Base-by-base conservation (phyloP, 2,329 filamentous ascomycete genomes). In the Cladosporium sp. region DNA sequence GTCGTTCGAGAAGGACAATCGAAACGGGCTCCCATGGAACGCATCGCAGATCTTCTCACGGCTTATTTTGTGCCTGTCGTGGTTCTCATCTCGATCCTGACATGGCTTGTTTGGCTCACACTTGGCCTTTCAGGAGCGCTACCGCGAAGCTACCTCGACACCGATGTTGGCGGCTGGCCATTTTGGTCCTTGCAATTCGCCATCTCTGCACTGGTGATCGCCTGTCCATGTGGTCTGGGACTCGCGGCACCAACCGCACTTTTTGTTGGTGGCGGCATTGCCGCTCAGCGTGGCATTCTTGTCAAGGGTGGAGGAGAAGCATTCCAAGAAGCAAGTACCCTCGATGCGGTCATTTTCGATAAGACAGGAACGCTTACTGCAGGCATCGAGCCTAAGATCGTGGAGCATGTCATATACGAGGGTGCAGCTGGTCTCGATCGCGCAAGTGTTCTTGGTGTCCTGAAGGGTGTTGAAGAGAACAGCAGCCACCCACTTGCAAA, bases 251-350 rank as follows among this genome's bases (percentile, higher is more conserved):
- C 90, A 1, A 95, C 90, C 0, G 90, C 90, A 10, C 68, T 95
- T 34, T 93, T 93, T 62, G 90, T 94, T 9, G 90, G 89, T 2
- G 86, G 88, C 35, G 90, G 90, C 1, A 76, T 94, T 17, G 90
- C 90, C 2, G 90, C 90, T 6, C 86, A 88, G 69, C 76, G 90
- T 66, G 90, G 90, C 1, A 91, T 95, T 56, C 78, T 95, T 1
- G 90, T 89, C 64, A 91, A 91, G 72, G 90, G 90, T 20, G 90
- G 90, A 20, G 90, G 90, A 34, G 89, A 92, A 69, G 90, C 90
- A 0, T 93, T 94, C 68, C 89, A 94, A 70, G 90, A 90, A 74
- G 90, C 89, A 3, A 91, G 88, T 69, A 83, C 82, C 7, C 79
- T 92, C 45, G 85, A 90, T 70, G 34, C 47, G 7, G 59, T 61